A percentile compares a stretch with the other conserved stretches of the same genome.
These are phyloP conservation scores for Setaria viridis DNA, from an alignment of 202 grass and related monocot species.

Conservation along the genomic window DNA sequence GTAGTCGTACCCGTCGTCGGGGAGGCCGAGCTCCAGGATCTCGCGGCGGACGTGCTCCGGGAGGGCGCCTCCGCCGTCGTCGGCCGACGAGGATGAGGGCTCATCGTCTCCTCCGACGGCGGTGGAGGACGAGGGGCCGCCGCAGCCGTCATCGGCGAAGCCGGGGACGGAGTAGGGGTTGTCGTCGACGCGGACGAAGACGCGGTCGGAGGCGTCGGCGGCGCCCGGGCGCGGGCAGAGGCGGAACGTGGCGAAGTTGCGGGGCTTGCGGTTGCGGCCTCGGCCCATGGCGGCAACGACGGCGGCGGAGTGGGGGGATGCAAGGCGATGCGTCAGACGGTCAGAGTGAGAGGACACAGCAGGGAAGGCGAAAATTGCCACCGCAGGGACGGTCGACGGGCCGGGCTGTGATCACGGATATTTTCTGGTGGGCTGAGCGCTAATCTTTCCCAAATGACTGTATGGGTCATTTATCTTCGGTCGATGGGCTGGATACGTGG, in stretches of 20 bases:
- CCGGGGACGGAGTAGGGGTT: conserved; percentile 63
- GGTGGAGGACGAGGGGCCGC: not conserved
- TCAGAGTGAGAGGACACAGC: too few species aligned
- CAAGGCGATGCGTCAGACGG: too few species aligned
- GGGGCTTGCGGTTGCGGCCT: conserved; percentile 56
- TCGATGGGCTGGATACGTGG: not conserved
- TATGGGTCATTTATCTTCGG: not conserved
- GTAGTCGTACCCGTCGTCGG: conserved; percentile 94
- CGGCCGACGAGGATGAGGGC: not conserved
- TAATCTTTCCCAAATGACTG: not conserved
- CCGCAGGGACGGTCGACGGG: not conserved
- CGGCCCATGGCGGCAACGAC: conserved; percentile 59
- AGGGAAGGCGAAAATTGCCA: too few species aligned
- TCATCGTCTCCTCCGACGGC: not conserved
- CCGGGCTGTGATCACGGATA: not conserved
- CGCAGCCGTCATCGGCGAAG: conserved; percentile 50
- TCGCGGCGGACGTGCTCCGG: conserved; percentile 65
- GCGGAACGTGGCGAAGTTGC: conserved; percentile 82
- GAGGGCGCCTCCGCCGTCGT: not conserved
- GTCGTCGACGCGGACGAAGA: conserved; percentile 89
- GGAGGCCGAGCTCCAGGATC: conserved; percentile 82
- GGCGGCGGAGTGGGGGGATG: not conserved
- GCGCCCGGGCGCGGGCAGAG: conserved; percentile 82
- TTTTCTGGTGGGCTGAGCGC: not conserved
- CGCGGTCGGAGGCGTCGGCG: conserved; percentile 57